phyloP scores from a whole-genome alignment of 495 filamentous ascomycete species.

The Hyaloscypha hepaticicola region DNA sequence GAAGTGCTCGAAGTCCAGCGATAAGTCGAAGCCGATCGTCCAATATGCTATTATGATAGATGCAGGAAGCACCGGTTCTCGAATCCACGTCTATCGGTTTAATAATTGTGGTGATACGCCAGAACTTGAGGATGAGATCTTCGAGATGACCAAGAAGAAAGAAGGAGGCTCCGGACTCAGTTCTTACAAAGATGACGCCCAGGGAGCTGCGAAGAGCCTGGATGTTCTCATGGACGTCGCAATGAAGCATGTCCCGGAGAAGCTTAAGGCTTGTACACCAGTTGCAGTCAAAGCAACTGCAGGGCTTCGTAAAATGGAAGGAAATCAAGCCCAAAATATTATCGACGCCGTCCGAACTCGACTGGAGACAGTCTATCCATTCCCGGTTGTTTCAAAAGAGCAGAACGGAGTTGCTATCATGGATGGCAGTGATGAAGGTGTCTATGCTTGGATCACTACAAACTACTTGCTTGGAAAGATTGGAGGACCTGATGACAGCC shows the following conservation, averaged over 20 bases:
- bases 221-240: slow-evolving; percentile 86
- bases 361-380: slow-evolving; percentile 88
- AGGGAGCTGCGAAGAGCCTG: slow-evolving; percentile 84
- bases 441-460: slow-evolving; percentile 99
- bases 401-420: slow-evolving; percentile 90
- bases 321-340: slow-evolving; percentile 79
- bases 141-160: slow-evolving; percentile 82
- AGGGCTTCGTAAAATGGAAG: slow-evolving; percentile 79
- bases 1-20: slow-evolving; percentile 78
- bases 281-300: slow-evolving; percentile 96
- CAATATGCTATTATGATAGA: slow-evolving; percentile 99
- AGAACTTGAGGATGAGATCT: slow-evolving; percentile 90
- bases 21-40: slow-evolving; percentile 84
- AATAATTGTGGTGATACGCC: slow-evolving; percentile 96
- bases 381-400: slow-evolving; percentile 83
- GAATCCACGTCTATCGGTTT: slow-evolving; percentile 97
- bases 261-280: slow-evolving; percentile 82
- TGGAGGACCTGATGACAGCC: slow-evolving; percentile 82
- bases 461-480: slow-evolving; percentile 99
- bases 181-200: slow-evolving; percentile 77
- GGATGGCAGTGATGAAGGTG: slow-evolving; percentile 92
- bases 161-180: slow-evolving; percentile 79
- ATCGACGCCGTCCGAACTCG: slow-evolving; percentile 79
- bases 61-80: slow-evolving; percentile 94
- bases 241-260: slow-evolving; percentile 77